Evolutionary conservation across 1,284 basidiomycete genomes (phyloP).

Genomic region (Hemileia vastatrix): DNA sequence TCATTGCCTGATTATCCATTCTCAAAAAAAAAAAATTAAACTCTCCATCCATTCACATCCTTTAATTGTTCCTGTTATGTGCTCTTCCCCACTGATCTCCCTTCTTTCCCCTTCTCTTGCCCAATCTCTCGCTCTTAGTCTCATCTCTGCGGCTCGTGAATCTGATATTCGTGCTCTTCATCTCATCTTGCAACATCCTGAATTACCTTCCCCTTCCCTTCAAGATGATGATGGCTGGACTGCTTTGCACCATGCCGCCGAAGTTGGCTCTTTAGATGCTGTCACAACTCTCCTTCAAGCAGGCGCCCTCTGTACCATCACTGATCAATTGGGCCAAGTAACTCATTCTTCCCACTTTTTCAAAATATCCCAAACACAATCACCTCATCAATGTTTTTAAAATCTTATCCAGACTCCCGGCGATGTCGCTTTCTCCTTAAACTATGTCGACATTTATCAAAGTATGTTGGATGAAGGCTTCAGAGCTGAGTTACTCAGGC

Average conservation of each 20-base stretch:
- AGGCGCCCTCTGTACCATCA: slow-evolving; percentile 12
- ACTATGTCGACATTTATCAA: slow-evolving; percentile 62
- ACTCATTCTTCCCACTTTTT: neutral
- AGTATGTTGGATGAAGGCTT: slow-evolving; percentile 76
- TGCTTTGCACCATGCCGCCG: slow-evolving; percentile 10
- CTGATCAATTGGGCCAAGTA: slow-evolving; percentile 15
- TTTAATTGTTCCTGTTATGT: too few species aligned
- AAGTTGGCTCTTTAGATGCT: neutral
- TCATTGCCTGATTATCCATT: too few species aligned
- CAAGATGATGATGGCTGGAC: slow-evolving; percentile 21
- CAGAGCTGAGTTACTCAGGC: slow-evolving; percentile 48
- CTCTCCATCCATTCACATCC: too few species aligned
- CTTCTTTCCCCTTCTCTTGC: too few species aligned
- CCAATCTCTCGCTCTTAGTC: too few species aligned
- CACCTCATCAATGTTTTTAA: too few species aligned
- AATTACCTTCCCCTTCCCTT: slow-evolving; percentile 6
- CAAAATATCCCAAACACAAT: too few species aligned
- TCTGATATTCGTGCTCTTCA: too few species aligned
- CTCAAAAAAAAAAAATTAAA: too few species aligned
- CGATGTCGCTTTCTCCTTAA: slow-evolving; percentile 75
- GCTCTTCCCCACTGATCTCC: too few species aligned
- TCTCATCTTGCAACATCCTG: too few species aligned
- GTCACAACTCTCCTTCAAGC: neutral
- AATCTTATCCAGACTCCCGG: slow-evolving; percentile 64
- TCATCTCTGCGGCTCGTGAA: too few species aligned